Conservation (phyloP, 78 protist species). For the Parvularia atlantis region DNA sequence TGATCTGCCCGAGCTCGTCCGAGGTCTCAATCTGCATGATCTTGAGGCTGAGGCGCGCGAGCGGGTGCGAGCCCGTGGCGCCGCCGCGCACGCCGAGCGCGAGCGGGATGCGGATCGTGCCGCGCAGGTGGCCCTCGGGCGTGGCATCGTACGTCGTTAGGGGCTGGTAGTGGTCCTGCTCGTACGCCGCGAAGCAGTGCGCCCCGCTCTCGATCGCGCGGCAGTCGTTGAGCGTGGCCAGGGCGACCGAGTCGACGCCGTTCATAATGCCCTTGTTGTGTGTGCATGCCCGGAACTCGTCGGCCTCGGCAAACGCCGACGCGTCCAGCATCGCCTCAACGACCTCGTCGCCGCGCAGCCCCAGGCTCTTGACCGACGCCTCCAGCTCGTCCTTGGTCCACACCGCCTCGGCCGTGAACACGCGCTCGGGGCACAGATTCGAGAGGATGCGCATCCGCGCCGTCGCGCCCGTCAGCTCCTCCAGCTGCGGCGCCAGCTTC, state of each 20-base stretch:
- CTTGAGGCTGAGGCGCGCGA: too few relatives aligned
- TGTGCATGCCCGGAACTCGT: constrained; percentile 17
- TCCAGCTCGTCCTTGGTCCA: not conserved
- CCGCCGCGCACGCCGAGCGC: too few relatives aligned
- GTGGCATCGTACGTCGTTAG: not conserved
- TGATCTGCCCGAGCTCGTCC: not conserved
- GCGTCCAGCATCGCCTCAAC: constrained; percentile 16
- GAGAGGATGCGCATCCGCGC: constrained; percentile 6
- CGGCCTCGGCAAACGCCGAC: constrained; percentile 14
- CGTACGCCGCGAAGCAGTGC: not conserved
- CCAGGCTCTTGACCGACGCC: not conserved
- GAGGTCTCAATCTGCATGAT: too few relatives aligned
- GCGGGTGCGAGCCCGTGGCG: too few relatives aligned
- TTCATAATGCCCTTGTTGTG: constrained; percentile 40
- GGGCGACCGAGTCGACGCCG: constrained; percentile 31
- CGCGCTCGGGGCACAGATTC: not conserved
- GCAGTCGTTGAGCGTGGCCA: constrained; percentile 39
- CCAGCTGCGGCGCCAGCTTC: constrained; percentile 2
- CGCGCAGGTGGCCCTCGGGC: too few relatives aligned
- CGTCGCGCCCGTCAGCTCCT: not conserved
- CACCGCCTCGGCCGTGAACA: constrained; percentile 1
- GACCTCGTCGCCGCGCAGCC: constrained; percentile 9
- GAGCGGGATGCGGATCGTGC: too few relatives aligned
- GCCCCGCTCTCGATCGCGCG: constrained; percentile 27
- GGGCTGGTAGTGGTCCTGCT: not conserved